A percentile compares a stretch with the other conserved stretches of the same genome.
Evolutionary conservation across 2,329 filamentous ascomycete genomes (phyloP).

Genomic region (Fusarium abutilonis): DNA sequence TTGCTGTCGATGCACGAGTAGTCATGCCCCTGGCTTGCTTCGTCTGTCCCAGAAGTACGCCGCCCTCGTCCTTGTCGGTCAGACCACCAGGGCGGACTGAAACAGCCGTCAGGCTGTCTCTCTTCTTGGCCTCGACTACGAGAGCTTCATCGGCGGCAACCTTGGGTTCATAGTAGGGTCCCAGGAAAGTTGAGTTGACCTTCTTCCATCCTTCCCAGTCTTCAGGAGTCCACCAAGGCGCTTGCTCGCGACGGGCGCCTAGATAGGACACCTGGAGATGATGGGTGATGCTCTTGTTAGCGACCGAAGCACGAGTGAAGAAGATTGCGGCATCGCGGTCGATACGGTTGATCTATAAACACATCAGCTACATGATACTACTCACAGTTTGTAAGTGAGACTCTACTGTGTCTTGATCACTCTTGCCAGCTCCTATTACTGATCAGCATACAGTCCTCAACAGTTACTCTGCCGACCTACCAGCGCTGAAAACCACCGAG

Average conservation of each 20-base stretch:
- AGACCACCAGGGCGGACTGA: constrained; percentile 60
- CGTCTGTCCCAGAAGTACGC: constrained; percentile 56
- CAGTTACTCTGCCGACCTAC: constrained; percentile 14
- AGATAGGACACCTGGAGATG: constrained; percentile 70
- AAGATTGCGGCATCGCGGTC: constrained; percentile 43
- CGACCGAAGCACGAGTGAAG: constrained; percentile 40
- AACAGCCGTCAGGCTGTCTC: constrained; percentile 54
- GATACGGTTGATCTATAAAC: constrained; percentile 38
- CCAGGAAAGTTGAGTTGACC: constrained; percentile 53
- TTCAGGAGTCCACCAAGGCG: constrained; percentile 62
- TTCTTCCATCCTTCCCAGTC: constrained; percentile 55
- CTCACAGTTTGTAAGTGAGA: background rate
- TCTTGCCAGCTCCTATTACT: constrained; percentile 40
- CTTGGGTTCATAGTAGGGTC: constrained; percentile 65
- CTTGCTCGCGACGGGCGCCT: constrained; percentile 56
- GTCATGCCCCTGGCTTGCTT: constrained; percentile 52
- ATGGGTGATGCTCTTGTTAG: constrained; percentile 55
- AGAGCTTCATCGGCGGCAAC: constrained; percentile 64
- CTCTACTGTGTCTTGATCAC: constrained; percentile 53
- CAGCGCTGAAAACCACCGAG: constrained; percentile 72
- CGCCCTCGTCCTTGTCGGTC: constrained; percentile 57
- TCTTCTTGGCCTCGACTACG: constrained; percentile 54
- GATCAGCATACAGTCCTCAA: constrained; percentile 20
- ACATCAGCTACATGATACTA: constrained; percentile 13
- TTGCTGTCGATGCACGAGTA: constrained; percentile 66